A percentile compares a stretch with the other conserved stretches of the same genome.
Conservation (phyloP, 176 grass and related monocot species). For the Aegilops sharonensis region DNA sequence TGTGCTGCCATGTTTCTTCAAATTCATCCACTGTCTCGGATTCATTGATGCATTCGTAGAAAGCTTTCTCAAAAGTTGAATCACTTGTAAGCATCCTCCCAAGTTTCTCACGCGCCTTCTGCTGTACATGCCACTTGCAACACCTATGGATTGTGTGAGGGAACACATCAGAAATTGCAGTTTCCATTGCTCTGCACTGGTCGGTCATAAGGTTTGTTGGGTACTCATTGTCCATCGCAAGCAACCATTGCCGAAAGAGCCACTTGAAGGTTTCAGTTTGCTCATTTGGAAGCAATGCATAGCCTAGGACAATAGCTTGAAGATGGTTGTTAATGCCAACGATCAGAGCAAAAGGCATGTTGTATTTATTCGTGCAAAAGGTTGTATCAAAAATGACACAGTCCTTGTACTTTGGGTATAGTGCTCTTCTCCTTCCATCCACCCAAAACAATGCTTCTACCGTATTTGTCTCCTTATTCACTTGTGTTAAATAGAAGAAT, state of each 20-base stretch:
- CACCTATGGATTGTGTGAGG: not conserved
- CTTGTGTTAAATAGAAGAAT: conserved; percentile 11
- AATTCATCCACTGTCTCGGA: not conserved
- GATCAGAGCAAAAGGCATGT: too few species aligned
- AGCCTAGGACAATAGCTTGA: too few species aligned
- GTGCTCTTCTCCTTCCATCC: too few species aligned
- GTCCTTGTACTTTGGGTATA: too few species aligned
- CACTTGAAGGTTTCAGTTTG: too few species aligned
- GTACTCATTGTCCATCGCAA: too few species aligned
- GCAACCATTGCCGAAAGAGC: too few species aligned
- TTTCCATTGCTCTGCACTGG: not conserved
- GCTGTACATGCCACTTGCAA: not conserved
- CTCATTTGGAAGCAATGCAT: too few species aligned
- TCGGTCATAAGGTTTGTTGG: not conserved
- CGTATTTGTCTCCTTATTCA: not conserved
- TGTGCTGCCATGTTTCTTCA: not conserved
- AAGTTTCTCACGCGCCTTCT: not conserved
- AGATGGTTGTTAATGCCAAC: too few species aligned
- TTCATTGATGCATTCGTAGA: not conserved
- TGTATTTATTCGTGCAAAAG: too few species aligned
- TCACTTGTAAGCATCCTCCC: not conserved
- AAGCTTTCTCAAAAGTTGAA: not conserved
- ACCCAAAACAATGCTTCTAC: too few species aligned
- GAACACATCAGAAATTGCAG: not conserved
- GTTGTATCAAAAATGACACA: too few species aligned